Evolutionary conservation across 768 basidiomycete species (phyloP).

Genomic region (Sutorius australiensis): DNA sequence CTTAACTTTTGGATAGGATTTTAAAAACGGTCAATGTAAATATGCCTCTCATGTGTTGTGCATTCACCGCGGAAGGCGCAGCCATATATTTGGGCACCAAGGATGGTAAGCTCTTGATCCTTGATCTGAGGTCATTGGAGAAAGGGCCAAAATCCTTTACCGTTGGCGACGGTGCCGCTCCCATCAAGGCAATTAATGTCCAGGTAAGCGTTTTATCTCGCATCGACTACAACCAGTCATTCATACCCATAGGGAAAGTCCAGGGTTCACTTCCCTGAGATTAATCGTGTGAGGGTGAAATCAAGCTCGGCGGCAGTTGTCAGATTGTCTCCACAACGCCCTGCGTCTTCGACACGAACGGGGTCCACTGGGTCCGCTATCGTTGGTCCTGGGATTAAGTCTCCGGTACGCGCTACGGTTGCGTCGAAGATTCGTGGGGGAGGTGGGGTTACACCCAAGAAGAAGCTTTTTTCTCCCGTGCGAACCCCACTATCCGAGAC

Average conservation of each 20-base stretch:
- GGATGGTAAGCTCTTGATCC: conserved; percentile 56
- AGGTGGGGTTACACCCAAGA: conserved; percentile 22
- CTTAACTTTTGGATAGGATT: conserved; percentile 38
- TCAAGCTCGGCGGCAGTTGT: conserved; percentile 7
- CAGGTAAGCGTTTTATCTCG: conserved; percentile 42
- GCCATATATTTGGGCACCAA: conserved; percentile 63
- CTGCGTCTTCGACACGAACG: conserved; percentile 8
- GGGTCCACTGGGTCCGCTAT: not conserved
- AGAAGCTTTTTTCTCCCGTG: conserved; percentile 19
- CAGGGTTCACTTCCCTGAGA: conserved; percentile 10
- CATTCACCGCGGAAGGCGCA: conserved; percentile 68
- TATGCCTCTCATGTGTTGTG: conserved; percentile 51
- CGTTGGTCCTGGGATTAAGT: conserved; percentile 10
- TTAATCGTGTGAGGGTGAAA: conserved; percentile 6
- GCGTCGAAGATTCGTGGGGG: conserved; percentile 19
- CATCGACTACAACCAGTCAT: not conserved
- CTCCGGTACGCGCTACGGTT: conserved; percentile 18
- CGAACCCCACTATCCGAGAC: conserved; percentile 26
- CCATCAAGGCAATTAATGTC: conserved; percentile 52
- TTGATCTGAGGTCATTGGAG: conserved; percentile 64
- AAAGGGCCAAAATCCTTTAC: conserved; percentile 54
- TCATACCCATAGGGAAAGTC: conserved; percentile 11
- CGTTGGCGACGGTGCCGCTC: conserved; percentile 45
- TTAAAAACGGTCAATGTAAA: conserved; percentile 57
- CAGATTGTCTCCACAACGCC: conserved; percentile 9